Percentiles rank a stretch among this genome's conserved stretches.
Evolutionary conservation across 2,329 filamentous ascomycete genomes (phyloP).

Genomic region (Aspergillus hiratsukae): DNA sequence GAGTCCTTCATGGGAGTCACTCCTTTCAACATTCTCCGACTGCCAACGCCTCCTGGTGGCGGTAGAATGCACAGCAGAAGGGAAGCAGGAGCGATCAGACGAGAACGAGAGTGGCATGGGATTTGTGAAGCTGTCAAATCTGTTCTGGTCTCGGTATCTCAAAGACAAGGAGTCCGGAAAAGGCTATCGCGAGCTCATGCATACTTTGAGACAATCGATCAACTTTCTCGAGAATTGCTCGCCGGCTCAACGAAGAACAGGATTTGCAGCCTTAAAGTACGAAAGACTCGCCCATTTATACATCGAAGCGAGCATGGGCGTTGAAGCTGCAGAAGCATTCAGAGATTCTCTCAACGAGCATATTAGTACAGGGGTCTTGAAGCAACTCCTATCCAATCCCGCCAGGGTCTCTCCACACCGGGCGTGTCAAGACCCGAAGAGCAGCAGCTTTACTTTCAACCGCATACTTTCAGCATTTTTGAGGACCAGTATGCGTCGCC

Average conservation of each 20-base stretch:
- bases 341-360: slow-evolving; percentile 39
- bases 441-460: slow-evolving; percentile 31
- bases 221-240: slow-evolving; percentile 33
- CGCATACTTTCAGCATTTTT: slow-evolving; percentile 35
- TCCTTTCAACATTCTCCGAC: slow-evolving; percentile 33
- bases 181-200: slow-evolving; percentile 31
- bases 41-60: slow-evolving; percentile 33
- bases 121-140: slow-evolving; percentile 41
- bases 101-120: slow-evolving; percentile 22
- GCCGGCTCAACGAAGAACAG: slow-evolving; percentile 30
- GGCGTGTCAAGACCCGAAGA: slow-evolving; percentile 32
- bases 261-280: slow-evolving; percentile 41
- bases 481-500: slow-evolving; percentile 33
- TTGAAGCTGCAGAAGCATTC: slow-evolving; percentile 36
- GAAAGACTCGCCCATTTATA: slow-evolving; percentile 42
- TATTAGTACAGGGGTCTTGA: slow-evolving; percentile 34
- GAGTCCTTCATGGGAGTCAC: slow-evolving; percentile 34
- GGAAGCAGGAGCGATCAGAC: slow-evolving; percentile 10
- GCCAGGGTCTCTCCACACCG: slow-evolving; percentile 22
- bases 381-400: slow-evolving; percentile 24
- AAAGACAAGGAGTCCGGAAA: slow-evolving; percentile 37
- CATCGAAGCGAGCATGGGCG: slow-evolving; percentile 32
- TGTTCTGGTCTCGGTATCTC: slow-evolving; percentile 46
- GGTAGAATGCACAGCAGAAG: slow-evolving; percentile 18
- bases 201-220: slow-evolving; percentile 39